Percentiles rank a stretch among this genome's conserved stretches.
phyloP scores from a whole-genome alignment of 2,329 filamentous ascomycete species.

The Drechslerella dactyloides region DNA sequence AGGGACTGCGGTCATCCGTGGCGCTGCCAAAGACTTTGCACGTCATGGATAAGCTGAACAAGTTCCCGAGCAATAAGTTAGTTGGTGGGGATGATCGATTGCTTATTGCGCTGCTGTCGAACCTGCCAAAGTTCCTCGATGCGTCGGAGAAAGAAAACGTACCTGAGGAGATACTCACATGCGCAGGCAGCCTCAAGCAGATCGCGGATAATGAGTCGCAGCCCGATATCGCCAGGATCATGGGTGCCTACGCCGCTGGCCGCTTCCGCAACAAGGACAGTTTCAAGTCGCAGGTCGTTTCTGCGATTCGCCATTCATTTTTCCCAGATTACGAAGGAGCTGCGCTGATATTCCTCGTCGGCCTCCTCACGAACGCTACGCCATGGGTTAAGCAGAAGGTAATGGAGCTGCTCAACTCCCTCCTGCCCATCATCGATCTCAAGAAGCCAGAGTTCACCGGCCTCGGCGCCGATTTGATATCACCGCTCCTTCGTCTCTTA shows the following conservation, averaged over 20 bases:
- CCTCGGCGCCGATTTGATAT: slow-evolving; percentile 93
- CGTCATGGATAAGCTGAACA: slow-evolving; percentile 78
- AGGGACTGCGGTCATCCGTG: slow-evolving; percentile 84
- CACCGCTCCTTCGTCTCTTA: slow-evolving; percentile 82
- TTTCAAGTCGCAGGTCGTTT: slow-evolving; percentile 76
- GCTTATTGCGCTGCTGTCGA: slow-evolving; percentile 87
- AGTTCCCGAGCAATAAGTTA: slow-evolving; percentile 77
- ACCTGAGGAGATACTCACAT: slow-evolving; percentile 66
- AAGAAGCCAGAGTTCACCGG: slow-evolving; percentile 84
- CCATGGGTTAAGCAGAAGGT: slow-evolving; percentile 91
- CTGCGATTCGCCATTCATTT: slow-evolving; percentile 76
- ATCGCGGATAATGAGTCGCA: slow-evolving; percentile 71
- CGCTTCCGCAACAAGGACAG: slow-evolving; percentile 68
- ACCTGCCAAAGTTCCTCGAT: slow-evolving; percentile 82
- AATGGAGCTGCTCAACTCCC: slow-evolving; percentile 83
- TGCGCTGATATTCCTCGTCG: slow-evolving; percentile 87
- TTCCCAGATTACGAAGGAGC: slow-evolving; percentile 82
- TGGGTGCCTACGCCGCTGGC: slow-evolving; percentile 71
- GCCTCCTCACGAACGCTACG: slow-evolving; percentile 84
- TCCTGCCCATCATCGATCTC: slow-evolving; percentile 93
- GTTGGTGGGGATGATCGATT: slow-evolving; percentile 82
- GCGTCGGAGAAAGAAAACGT: slow-evolving; percentile 72
- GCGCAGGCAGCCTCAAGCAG: slow-evolving; percentile 72
- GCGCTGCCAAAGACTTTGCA: slow-evolving; percentile 79
- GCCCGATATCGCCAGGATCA: slow-evolving; percentile 71